These are phyloP conservation scores for Ehretia macrophylla DNA, from an alignment of 257 asterid species.

Conservation along the genomic window DNA sequence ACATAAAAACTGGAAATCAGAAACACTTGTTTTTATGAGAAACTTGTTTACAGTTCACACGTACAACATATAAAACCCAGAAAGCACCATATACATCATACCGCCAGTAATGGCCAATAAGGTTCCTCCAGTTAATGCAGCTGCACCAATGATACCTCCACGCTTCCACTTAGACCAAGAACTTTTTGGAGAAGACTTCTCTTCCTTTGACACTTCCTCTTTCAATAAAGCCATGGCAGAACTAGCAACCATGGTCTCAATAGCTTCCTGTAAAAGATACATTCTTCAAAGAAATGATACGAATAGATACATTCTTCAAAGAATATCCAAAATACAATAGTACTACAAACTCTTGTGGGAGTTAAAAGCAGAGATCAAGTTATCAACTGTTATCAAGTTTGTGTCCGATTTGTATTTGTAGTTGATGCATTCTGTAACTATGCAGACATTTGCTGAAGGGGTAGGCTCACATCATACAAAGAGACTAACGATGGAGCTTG, in stretches of 20 bases:
- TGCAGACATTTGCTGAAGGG: neutral
- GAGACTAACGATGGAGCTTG: neutral
- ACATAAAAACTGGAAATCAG: neutral
- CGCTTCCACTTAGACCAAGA: slow-evolving; percentile 87
- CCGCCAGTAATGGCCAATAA: slow-evolving; percentile 96
- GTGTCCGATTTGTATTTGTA: neutral
- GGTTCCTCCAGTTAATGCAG: slow-evolving; percentile 97
- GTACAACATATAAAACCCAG: neutral
- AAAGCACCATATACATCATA: slow-evolving; percentile 17
- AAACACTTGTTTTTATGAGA: neutral
- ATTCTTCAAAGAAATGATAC: slow-evolving; percentile 2
- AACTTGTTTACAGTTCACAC: neutral
- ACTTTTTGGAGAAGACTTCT: slow-evolving; percentile 39
- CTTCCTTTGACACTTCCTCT: slow-evolving; percentile 64
- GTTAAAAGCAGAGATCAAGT: too few species aligned
- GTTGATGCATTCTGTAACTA: slow-evolving; percentile 4
- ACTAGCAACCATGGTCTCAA: slow-evolving; percentile 83
- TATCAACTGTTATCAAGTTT: neutral
- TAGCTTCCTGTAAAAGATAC: slow-evolving; percentile 61
- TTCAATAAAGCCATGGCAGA: slow-evolving; percentile 86
- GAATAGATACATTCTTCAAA: neutral
- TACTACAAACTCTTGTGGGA: neutral
- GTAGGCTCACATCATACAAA: neutral
- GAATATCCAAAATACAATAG: neutral
- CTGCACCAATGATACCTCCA: slow-evolving; percentile 96